phyloP scores from a whole-genome alignment of 73 alveolate species.

The Paramecium primaurelia region DNA sequence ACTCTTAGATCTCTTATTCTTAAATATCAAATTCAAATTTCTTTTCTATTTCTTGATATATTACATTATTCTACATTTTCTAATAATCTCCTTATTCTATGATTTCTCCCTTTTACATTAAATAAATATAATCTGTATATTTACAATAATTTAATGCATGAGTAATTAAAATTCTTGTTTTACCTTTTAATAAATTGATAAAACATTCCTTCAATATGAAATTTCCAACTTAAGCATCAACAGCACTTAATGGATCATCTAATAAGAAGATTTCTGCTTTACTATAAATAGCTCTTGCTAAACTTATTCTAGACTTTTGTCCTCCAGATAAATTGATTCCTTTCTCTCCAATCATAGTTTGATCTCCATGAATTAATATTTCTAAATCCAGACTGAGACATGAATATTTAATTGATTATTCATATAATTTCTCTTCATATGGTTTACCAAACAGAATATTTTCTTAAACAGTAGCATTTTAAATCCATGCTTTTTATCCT shows the following conservation, averaged over 20 bases:
- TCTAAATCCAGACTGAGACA: conserved; percentile 74
- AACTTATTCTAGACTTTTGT: conserved; percentile 82
- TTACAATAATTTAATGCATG: conserved; percentile 54
- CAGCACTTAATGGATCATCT: conserved; percentile 85
- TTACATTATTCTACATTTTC: not conserved
- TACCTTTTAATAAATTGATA: not conserved
- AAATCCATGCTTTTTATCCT: conserved; percentile 38
- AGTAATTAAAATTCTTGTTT: conserved; percentile 46
- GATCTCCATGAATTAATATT: conserved; percentile 69
- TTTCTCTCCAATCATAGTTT: conserved; percentile 73
- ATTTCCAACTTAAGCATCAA: conserved; percentile 69
- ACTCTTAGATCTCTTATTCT: not conserved
- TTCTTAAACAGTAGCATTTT: conserved; percentile 58
- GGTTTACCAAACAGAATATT: conserved; percentile 76
- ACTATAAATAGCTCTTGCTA: conserved; percentile 85
- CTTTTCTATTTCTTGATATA: conserved; percentile 2
- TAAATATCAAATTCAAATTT: not conserved
- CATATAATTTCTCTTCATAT: conserved; percentile 69
- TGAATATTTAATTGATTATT: conserved; percentile 67
- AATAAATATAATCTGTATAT: conserved; percentile 45
- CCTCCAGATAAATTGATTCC: conserved; percentile 86
- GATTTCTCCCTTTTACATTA: conserved; percentile 43
- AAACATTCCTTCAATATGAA: conserved; percentile 38
- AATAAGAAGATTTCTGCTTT: conserved; percentile 77
- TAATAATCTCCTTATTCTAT: conserved; percentile 47